Evolutionary conservation across 495 filamentous ascomycete species (phyloP), one percentile per base, ranked within the genome.

Genomic region (Neurospora sp.): DNA sequence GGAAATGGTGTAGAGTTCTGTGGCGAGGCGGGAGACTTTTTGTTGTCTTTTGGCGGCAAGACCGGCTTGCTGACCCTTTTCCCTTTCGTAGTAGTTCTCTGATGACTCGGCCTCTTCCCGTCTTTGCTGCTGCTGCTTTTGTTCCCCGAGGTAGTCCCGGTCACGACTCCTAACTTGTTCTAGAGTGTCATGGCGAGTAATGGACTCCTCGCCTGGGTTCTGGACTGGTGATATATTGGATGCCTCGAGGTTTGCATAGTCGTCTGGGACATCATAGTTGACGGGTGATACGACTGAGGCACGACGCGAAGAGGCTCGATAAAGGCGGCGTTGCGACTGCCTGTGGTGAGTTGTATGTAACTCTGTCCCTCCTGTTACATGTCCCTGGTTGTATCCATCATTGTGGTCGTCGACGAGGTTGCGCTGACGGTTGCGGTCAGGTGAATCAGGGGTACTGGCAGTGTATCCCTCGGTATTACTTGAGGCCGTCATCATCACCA

Each of bases 1-100:
- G 11, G 92, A 92, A 74, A 91, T 75, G 44, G 90, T 94, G 80
- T 93, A 96, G 73, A 95, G 78, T 77, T 92, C 83, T 4, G 92
- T 94, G n/a, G 86, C 85, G 41, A 86, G 80, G 73, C 86, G 83
- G 5, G 91, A 91, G 48, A 82, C 74, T 11, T 71, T 31, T 35
- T 40, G 46, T 68, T 37, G 35, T 37, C n/a, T 44, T 40, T 74
- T 69, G 5, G 18, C 71, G 38, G 12, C 61, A 18, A 16, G 39
- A 22, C 46, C 44, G 39, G 31, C 40, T 65, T 39, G 16, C 38
- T 61, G 12, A 10, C 44, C n/a, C 44, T 22, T 48, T 48, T 61
- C 53, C 12, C 53, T 14, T 5, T 61, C 22, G 22, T 76, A 71
- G 10, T 61, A 70, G 2, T 61, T 59, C n/a, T 74, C 76, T 37